Percentiles rank a stretch among this genome's conserved stretches.
These are phyloP conservation scores for Acacia acuminata DNA, from an alignment of 306 rosid genomes.

Conservation along the genomic window DNA sequence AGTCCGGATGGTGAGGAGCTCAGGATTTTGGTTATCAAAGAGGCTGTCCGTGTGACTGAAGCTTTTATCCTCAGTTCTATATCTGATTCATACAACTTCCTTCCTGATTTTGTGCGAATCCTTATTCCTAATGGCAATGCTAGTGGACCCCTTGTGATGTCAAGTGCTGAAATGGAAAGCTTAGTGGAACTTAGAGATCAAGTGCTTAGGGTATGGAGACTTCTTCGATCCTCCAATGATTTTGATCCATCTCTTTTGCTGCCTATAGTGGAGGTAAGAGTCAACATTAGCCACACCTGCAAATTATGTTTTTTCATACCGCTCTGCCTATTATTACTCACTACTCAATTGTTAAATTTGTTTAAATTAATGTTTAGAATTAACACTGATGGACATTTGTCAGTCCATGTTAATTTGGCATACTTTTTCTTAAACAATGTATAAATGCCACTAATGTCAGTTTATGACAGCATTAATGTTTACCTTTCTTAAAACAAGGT, in stretches of 20 bases:
- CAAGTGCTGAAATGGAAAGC: conserved; percentile 58
- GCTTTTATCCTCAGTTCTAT: conserved; percentile 68
- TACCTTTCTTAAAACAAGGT: neutral
- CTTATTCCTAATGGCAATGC: conserved; percentile 59
- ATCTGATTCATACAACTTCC: conserved; percentile 63
- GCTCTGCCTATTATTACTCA: neutral
- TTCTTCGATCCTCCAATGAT: conserved; percentile 66
- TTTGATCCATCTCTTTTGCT: conserved; percentile 76
- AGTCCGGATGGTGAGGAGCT: conserved; percentile 83
- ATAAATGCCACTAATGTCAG: neutral
- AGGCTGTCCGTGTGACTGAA: conserved; percentile 80
- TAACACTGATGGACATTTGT: neutral
- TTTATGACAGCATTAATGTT: neutral
- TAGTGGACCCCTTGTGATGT: conserved; percentile 61
- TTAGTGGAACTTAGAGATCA: conserved; percentile 72
- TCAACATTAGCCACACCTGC: neutral
- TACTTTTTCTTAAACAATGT: neutral
- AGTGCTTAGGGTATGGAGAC: conserved; percentile 76
- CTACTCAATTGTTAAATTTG: neutral
- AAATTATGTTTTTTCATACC: neutral
- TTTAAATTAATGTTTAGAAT: neutral
- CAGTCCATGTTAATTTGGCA: neutral
- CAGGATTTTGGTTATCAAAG: conserved; percentile 68
- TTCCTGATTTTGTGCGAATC: conserved; percentile 64
- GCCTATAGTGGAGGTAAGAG: conserved; percentile 75